Conservation (phyloP, 1,284 basidiomycete species). For the Ceratobasidium sp. region DNA sequence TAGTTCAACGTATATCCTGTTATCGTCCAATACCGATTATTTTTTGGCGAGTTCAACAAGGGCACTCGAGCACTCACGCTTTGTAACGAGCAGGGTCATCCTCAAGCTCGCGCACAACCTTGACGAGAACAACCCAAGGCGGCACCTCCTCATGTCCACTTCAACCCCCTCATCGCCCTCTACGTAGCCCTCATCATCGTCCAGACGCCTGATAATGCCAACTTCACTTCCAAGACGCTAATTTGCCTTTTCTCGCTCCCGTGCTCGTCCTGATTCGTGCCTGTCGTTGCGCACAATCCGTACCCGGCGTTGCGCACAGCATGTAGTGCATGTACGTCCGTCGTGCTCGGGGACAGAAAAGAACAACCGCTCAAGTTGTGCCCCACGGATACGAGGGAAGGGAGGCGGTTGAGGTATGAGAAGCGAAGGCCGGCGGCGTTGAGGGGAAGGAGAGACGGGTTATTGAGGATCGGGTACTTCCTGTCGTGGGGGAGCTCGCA, state of each 20-base stretch:
- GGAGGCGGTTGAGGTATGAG: constrained; percentile 62
- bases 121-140: too few species aligned
- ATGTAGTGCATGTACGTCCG: constrained; percentile 71
- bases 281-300: constrained; percentile 21
- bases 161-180: constrained; percentile 65
- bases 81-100: too few species aligned
- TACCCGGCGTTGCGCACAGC: constrained; percentile 58
- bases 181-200: constrained; percentile 55
- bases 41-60: neutral
- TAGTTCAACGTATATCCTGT: constrained; percentile 85
- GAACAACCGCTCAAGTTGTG: constrained; percentile 78
- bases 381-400: constrained; percentile 83
- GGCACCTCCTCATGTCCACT: constrained; percentile 64
- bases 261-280: too few species aligned
- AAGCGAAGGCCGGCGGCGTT: constrained; percentile 55
- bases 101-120: too few species aligned
- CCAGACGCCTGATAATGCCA: neutral
- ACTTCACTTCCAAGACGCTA: constrained; percentile 25
- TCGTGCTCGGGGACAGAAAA: constrained; percentile 81
- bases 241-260: constrained; percentile 29
- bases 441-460: constrained; percentile 51
- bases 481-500: constrained; percentile 2
- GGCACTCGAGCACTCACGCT: too few species aligned
- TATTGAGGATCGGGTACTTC: constrained; percentile 38
- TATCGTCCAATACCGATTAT: constrained; percentile 43